Base-by-base conservation (phyloP, 345 rosid species). In the Boechera retrofracta region DNA sequence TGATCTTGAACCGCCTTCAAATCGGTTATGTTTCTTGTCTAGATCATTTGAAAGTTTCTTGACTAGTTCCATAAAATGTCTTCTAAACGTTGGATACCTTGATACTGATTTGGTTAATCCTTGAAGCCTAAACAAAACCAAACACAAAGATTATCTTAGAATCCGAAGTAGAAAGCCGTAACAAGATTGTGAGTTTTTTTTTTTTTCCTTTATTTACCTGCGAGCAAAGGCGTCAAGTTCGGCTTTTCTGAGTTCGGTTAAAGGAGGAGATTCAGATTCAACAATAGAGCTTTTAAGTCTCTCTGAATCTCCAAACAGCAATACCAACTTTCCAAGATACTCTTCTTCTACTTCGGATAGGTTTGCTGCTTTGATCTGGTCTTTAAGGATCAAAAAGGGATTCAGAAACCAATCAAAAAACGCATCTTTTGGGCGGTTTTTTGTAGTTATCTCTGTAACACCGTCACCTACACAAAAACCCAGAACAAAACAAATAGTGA, bases 171-270 rank as follows among this genome's bases (percentile, higher is more conserved):
- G 11, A 31, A 72, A 61, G 3, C 1, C 32, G 2, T n/a, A 56
- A 41, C 56, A 42, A 10, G 62, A 58, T 18, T 35, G 38, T 2
- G 15, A 9, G 15, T 11, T 67, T 28, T 2, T 13, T 4, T 18
- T 41, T 29, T 18, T 31, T 29, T 4, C 1, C 4, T n/a, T 12
- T 38, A 0, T 61, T 77, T 80, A 95, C 98, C 99, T 89, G 75
- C 99, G 86, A 67, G 98, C 99, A 82, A 96, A 78, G 42, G 91
- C 96, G 28, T 93, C 97, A 41, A 93, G 89, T 79, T 95, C 98
- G 5, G 94, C 99, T 63, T 83, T 88, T 80, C 73, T 88, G 41
- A 75, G 88, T 78, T 96, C 97, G 0, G 98, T 85, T 65, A 86
- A 80, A 1, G 94, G 91, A 33, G 86, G 87, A 24, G 85, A 81